Evolutionary conservation across 345 rosid genomes (phyloP).

Genomic region (Melastoma malabathricum): DNA sequence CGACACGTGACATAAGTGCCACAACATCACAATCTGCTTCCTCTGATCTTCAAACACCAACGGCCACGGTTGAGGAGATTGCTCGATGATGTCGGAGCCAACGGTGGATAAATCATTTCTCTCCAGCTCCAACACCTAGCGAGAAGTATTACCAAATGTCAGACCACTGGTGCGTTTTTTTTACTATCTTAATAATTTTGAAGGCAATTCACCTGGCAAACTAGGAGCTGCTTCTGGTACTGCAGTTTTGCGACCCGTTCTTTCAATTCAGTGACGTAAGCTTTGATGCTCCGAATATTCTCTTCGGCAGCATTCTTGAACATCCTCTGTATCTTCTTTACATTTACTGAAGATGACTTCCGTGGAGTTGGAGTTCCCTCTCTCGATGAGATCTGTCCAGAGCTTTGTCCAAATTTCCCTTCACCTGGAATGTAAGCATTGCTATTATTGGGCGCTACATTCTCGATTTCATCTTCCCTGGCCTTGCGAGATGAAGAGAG

Average conservation of each 20-base stretch:
- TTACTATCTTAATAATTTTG: no score
- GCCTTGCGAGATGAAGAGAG: constrained; percentile 46
- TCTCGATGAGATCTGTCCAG: constrained; percentile 30
- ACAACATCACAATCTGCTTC: constrained; percentile 81
- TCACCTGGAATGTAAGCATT: constrained; percentile 15
- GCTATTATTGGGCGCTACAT: constrained; percentile 49
- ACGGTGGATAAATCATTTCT: constrained; percentile 30
- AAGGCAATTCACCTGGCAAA: constrained; percentile 59
- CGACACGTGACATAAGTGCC: constrained; percentile 95
- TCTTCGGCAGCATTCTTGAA: constrained; percentile 96
- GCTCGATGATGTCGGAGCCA: constrained; percentile 22
- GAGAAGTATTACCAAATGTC: neutral
- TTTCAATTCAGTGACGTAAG: constrained; percentile 75
- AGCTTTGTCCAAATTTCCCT: constrained; percentile 15
- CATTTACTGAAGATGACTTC: constrained; percentile 62
- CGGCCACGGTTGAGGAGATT: constrained; percentile 62
- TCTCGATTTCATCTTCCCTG: constrained; percentile 44
- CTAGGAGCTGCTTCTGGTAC: constrained; percentile 93
- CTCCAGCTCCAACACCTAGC: constrained; percentile 76
- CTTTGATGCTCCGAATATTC: constrained; percentile 67
- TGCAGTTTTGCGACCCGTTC: constrained; percentile 95
- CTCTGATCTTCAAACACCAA: constrained; percentile 67
- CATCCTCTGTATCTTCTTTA: constrained; percentile 87
- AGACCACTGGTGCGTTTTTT: no score
- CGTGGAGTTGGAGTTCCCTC: constrained; percentile 47